phyloP scores from a whole-genome alignment of 2,329 filamentous ascomycete genomes.

The Fusarium staphyleae region DNA sequence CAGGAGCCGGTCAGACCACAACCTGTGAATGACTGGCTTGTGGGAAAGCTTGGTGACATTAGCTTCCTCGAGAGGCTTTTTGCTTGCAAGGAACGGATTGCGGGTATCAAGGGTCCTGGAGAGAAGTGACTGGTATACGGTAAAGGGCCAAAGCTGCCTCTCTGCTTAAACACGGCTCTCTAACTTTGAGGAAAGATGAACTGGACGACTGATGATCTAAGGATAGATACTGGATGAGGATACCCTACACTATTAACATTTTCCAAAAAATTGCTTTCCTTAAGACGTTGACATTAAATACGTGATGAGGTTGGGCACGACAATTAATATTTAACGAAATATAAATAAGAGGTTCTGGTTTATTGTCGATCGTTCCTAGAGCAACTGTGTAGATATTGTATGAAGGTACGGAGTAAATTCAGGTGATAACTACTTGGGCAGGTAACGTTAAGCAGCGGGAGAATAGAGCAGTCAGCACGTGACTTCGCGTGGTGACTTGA shows the following conservation, averaged over 20 bases:
- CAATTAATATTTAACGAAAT: too few species aligned
- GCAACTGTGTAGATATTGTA: too few species aligned
- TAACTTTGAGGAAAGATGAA: not conserved
- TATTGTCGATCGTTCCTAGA: too few species aligned
- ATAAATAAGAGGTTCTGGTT: too few species aligned
- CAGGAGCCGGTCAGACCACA: conserved; percentile 30
- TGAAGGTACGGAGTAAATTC: too few species aligned
- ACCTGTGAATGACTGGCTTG: conserved; percentile 36
- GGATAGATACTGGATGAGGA: not conserved
- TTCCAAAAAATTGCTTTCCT: not conserved
- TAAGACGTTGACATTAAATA: not conserved
- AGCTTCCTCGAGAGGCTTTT: conserved; percentile 31
- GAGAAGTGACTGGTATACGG: not conserved
- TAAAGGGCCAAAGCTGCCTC: too few species aligned
- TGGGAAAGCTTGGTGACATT: conserved; percentile 37
- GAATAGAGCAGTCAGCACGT: conserved; percentile 29
- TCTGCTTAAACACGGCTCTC: not conserved
- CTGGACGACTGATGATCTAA: too few species aligned
- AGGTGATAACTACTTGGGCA: too few species aligned
- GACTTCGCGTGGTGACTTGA: conserved; percentile 34
- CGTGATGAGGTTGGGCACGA: not conserved
- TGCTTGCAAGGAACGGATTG: conserved; percentile 10
- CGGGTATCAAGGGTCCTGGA: not conserved
- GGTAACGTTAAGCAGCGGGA: too few species aligned
- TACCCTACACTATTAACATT: conserved; percentile 1